A percentile compares a stretch with the other conserved stretches of the same genome.
Conservation (phyloP, 192 early-diverging fungal species). For the Coemansia sp. region DNA sequence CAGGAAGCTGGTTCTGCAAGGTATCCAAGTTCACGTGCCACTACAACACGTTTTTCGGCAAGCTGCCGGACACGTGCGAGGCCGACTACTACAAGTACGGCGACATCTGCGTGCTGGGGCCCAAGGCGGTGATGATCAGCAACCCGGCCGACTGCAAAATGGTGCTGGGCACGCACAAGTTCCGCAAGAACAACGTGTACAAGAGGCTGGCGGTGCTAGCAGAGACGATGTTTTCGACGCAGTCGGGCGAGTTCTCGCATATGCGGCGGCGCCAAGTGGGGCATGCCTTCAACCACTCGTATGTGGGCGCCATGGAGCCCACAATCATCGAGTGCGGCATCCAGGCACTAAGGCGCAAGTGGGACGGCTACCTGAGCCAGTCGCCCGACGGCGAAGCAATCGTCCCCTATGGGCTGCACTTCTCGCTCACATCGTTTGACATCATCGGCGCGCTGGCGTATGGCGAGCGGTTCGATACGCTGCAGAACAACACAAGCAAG, state of each 20-base stretch:
- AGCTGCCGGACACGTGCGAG: slow-evolving; percentile 17
- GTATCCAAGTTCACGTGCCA: slow-evolving; percentile 6
- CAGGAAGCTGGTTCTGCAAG: slow-evolving; percentile 13
- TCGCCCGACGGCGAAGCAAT: background rate
- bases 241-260: slow-evolving; percentile 14
- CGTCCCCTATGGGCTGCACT: slow-evolving; percentile 14
- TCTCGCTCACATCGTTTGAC: slow-evolving; percentile 21
- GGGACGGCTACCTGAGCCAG: slow-evolving; percentile 3
- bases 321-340: slow-evolving; percentile 27
- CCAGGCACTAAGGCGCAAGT: slow-evolving; percentile 1
- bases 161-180: slow-evolving; percentile 18
- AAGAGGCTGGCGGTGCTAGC: slow-evolving; percentile 6
- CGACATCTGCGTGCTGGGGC: slow-evolving; percentile 28
- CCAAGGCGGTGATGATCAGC: slow-evolving; percentile 26
- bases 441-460: slow-evolving; percentile 32
- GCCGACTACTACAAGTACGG: slow-evolving; percentile 32
- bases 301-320: slow-evolving; percentile 22
- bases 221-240: slow-evolving; percentile 25
- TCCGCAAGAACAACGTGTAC: slow-evolving; percentile 31
- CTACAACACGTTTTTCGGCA: slow-evolving; percentile 7
- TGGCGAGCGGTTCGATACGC: slow-evolving; percentile 16
- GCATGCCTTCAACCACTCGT: background rate
- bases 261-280: slow-evolving; percentile 19
- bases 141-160: slow-evolving; percentile 20
- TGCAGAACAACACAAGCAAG: slow-evolving; percentile 10